Evolutionary conservation across 306 rosid genomes (phyloP).

Genomic region (Hippophae tibetana): DNA sequence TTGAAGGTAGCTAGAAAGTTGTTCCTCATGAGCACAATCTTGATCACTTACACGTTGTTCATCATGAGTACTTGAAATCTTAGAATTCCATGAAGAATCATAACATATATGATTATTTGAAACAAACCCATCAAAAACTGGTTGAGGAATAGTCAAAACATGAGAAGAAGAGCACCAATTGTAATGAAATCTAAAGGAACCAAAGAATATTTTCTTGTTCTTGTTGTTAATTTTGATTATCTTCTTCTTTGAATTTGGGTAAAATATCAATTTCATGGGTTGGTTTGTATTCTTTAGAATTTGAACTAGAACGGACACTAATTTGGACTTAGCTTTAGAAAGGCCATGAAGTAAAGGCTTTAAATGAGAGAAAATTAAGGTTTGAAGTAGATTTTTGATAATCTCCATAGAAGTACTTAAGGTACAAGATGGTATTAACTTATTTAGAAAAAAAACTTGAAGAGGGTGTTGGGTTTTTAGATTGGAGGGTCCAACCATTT

Average conservation of each 20-base stretch:
- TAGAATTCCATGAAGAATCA: slow-evolving; percentile 33
- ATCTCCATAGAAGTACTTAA: slow-evolving; percentile 35
- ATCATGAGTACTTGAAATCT: neutral
- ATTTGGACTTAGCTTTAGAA: slow-evolving; percentile 22
- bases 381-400: slow-evolving; percentile 42
- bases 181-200: slow-evolving; percentile 84
- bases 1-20: slow-evolving; percentile 63
- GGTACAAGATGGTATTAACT: slow-evolving; percentile 29
- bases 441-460: slow-evolving; percentile 34
- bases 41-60: neutral
- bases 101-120: slow-evolving; percentile 21
- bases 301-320: slow-evolving; percentile 25
- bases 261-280: slow-evolving; percentile 13
- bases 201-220: slow-evolving; percentile 41
- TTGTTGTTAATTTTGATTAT: slow-evolving; percentile 17
- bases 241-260: slow-evolving; percentile 7
- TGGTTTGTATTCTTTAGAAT: slow-evolving; percentile 22
- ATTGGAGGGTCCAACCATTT: slow-evolving; percentile 43
- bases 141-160: slow-evolving; percentile 44
- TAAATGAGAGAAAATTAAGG: slow-evolving; percentile 51
- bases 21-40: neutral
- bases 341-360: slow-evolving; percentile 43
- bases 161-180: slow-evolving; percentile 74
- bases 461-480: slow-evolving; percentile 35
- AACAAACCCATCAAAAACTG: slow-evolving; percentile 31